Conservation (phyloP, 1,284 basidiomycete genomes). For the Xerocomus minutiporus region DNA sequence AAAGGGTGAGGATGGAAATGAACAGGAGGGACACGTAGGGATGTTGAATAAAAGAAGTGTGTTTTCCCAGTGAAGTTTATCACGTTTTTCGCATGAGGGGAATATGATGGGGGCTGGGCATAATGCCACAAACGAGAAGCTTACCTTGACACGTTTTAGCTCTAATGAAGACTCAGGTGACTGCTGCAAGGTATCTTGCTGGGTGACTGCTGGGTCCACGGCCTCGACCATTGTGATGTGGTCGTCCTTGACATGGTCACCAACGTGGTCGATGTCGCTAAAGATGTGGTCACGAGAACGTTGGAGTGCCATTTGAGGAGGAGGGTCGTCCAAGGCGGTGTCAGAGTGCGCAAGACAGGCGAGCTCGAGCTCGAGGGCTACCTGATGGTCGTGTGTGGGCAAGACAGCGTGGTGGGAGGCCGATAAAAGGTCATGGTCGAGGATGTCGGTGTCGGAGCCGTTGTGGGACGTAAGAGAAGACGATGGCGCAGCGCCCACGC, state of each 20-base stretch:
- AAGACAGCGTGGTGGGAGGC: conserved; percentile 29
- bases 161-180: conserved; percentile 35
- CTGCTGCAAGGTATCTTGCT: conserved; percentile 36
- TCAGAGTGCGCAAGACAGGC: conserved; percentile 30
- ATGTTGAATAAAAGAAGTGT: conserved; percentile 16
- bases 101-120: conserved; percentile 17
- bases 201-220: conserved; percentile 34
- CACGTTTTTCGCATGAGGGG: conserved; percentile 27
- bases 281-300: conserved; percentile 34
- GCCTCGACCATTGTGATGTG: conserved; percentile 35
- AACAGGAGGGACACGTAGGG: conserved; percentile 15
- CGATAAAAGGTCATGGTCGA: conserved; percentile 34
- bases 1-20: conserved; percentile 23
- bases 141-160: conserved; percentile 41
- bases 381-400: conserved; percentile 28
- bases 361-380: conserved; percentile 28
- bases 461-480: conserved; percentile 30
- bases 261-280: conserved; percentile 35
- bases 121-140: conserved; percentile 21
- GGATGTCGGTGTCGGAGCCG: conserved; percentile 28
- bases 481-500: conserved; percentile 28
- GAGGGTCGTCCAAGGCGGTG: conserved; percentile 24
- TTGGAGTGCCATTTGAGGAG: conserved; percentile 27
- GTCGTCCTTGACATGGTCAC: conserved; percentile 32
- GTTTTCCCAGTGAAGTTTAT: conserved; percentile 10